Evolutionary conservation across 352 stramenopile species (phyloP).

Genomic region (Phytophthora aleatoria): DNA sequence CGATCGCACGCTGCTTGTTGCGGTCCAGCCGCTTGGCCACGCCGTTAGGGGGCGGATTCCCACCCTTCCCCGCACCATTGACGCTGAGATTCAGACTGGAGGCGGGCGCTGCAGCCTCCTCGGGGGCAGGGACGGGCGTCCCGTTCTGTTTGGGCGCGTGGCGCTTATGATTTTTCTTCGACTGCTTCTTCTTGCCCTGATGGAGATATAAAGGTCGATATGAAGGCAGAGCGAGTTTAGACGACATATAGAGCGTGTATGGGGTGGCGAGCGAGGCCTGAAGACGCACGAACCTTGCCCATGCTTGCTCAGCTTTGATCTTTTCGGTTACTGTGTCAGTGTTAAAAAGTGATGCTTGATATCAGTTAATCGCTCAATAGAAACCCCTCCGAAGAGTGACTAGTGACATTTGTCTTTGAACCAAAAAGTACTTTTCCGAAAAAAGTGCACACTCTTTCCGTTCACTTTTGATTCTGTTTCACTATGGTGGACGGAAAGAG

Average conservation of each 20-base stretch:
- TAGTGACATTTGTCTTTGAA: background rate
- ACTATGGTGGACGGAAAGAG: no score
- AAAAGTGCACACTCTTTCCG: no score
- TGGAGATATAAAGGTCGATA: background rate
- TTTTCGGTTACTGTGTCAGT: constrained; percentile 1
- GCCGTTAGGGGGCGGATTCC: constrained; percentile 12
- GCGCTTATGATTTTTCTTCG: constrained; percentile 54
- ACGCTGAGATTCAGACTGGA: constrained; percentile 1
- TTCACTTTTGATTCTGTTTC: no score
- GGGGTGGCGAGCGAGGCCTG: background rate
- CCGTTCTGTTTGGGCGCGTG: constrained; percentile 50
- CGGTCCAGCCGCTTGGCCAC: constrained; percentile 30
- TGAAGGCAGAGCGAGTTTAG: background rate
- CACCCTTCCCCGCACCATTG: constrained; percentile 8
- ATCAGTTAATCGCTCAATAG: background rate
- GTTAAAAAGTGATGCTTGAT: background rate
- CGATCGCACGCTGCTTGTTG: constrained; percentile 56
- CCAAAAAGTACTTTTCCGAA: no score
- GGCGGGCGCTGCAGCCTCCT: background rate
- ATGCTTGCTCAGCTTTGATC: constrained; percentile 15
- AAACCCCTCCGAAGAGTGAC: constrained; percentile 6
- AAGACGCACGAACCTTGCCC: constrained; percentile 30
- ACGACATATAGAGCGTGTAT: background rate
- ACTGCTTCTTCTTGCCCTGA: constrained; percentile 60
- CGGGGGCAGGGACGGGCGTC: background rate